Evolutionary conservation across 2,329 filamentous ascomycete species (phyloP).

Genomic region (Plectosphaerella sp.): DNA sequence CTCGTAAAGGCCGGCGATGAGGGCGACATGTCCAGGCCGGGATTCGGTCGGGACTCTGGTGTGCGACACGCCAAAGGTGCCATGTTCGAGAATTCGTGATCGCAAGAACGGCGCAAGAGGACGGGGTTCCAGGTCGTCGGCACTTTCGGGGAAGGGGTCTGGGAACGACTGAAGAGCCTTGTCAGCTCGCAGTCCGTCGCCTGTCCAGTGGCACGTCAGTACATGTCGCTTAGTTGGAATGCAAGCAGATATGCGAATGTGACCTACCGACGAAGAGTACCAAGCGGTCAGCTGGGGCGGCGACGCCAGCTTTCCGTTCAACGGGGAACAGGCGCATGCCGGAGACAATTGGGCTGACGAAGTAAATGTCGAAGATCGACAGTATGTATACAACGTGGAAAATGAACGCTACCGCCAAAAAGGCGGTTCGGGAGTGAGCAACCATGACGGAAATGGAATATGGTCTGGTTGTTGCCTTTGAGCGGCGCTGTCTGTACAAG

Average conservation of each 20-base stretch:
- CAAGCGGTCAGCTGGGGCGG: conserved; percentile 81
- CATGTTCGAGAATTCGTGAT: conserved; percentile 80
- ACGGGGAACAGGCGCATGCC: conserved; percentile 82
- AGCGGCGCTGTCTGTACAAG: too few species aligned
- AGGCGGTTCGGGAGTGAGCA: conserved; percentile 64
- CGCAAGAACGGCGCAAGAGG: conserved; percentile 88
- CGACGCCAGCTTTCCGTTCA: conserved; percentile 51
- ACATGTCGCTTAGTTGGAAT: background rate
- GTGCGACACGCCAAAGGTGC: conserved; percentile 95
- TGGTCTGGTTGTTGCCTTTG: too few species aligned
- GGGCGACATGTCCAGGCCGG: conserved; percentile 88
- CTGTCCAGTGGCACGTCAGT: conserved; percentile 30
- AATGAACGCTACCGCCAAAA: conserved; percentile 80
- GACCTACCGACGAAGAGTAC: conserved; percentile 83
- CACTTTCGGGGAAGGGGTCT: conserved; percentile 70
- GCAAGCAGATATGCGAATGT: background rate
- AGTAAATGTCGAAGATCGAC: conserved; percentile 98
- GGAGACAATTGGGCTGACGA: conserved; percentile 93
- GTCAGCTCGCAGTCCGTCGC: conserved; percentile 91
- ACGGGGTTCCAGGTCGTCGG: conserved; percentile 64
- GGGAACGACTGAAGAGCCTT: conserved; percentile 94
- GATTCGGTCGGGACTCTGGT: conserved; percentile 97
- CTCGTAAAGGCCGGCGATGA: conserved; percentile 95
- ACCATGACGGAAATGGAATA: conserved; percentile 39
- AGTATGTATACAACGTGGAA: conserved; percentile 94